Evolutionary conservation across 495 filamentous ascomycete genomes (phyloP).

Genomic region (Talaromyces liani): DNA sequence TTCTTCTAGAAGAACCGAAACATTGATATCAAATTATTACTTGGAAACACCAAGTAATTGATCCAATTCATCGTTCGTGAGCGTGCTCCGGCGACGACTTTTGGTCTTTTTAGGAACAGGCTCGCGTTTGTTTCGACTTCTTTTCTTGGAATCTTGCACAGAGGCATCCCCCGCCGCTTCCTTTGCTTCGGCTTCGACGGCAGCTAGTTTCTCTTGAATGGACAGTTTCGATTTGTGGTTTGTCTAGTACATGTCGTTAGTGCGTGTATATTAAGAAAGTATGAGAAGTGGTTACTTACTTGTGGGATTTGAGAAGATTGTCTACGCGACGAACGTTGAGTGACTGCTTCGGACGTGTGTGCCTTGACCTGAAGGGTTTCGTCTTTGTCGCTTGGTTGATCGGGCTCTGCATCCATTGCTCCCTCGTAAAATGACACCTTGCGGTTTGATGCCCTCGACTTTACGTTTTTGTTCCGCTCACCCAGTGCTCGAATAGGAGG

Average conservation of each 20-base stretch:
- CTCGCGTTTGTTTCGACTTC: conserved; percentile 36
- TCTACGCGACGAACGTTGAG: conserved; percentile 24
- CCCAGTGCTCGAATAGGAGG: conserved; percentile 29
- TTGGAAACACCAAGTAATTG: conserved; percentile 45
- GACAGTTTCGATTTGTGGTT: conserved; percentile 10
- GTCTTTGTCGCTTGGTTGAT: conserved; percentile 21
- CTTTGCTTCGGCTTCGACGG: conserved; percentile 38
- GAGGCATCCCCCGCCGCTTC: conserved; percentile 26
- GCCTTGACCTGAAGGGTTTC: conserved; percentile 32
- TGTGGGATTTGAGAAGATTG: conserved; percentile 25
- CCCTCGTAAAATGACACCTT: conserved; percentile 40
- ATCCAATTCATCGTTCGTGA: conserved; percentile 65
- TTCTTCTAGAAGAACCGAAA: not conserved
- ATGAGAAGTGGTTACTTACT: conserved; percentile 23
- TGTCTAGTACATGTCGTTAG: conserved; percentile 18
- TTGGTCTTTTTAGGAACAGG: conserved; percentile 31
- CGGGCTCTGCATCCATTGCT: conserved; percentile 27
- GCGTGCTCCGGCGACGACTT: conserved; percentile 58
- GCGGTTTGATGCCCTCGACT: conserved; percentile 25
- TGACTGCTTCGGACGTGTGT: conserved; percentile 28
- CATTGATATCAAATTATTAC: not conserved
- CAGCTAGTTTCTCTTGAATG: conserved; percentile 38
- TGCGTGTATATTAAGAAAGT: conserved; percentile 3
- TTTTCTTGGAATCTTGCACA: conserved; percentile 34
- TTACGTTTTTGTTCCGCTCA: conserved; percentile 37